Conservation (phyloP, 2,329 filamentous ascomycete species). For the Sarocladium strictum region DNA sequence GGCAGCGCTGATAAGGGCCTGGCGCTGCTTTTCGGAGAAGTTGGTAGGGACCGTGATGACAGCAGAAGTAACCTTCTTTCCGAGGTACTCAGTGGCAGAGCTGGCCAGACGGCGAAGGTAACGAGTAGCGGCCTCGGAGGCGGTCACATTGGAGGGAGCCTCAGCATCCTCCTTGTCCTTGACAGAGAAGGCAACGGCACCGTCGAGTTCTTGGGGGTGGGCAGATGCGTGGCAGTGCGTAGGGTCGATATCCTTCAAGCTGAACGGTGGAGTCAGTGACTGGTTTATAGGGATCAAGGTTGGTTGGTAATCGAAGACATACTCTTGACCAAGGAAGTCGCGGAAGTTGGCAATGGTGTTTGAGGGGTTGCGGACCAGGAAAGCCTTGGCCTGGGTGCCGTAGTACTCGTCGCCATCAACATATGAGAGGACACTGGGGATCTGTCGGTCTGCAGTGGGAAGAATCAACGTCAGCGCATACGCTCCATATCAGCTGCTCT, state of each 20-base stretch:
- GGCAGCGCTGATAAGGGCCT: constrained; percentile 71
- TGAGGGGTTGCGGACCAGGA: constrained; percentile 83
- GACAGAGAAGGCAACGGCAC: constrained; percentile 73
- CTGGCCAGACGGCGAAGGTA: constrained; percentile 76
- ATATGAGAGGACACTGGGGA: constrained; percentile 90
- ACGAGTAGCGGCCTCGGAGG: constrained; percentile 77
- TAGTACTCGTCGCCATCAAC: constrained; percentile 95
- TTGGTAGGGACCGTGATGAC: constrained; percentile 93
- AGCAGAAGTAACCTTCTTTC: constrained; percentile 88
- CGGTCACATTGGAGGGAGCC: constrained; percentile 59
- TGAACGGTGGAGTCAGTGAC: constrained; percentile 23
- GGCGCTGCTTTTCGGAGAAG: constrained; percentile 81
- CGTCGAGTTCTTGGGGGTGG: constrained; percentile 72
- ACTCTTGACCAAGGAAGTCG: constrained; percentile 94
- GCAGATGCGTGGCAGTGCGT: constrained; percentile 91
- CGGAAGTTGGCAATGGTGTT: constrained; percentile 96
- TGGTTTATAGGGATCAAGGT: constrained; percentile 1
- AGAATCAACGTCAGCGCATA: not conserved
- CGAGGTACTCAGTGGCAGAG: constrained; percentile 86
- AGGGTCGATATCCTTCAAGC: constrained; percentile 93
- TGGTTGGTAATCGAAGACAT: constrained; percentile 27
- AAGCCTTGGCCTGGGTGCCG: constrained; percentile 88
- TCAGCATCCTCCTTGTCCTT: constrained; percentile 66
- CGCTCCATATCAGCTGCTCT: not conserved
- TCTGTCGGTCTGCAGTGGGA: constrained; percentile 74